Base-by-base conservation (phyloP, 2,329 filamentous ascomycete species). In the Metarhizium humberi region DNA sequence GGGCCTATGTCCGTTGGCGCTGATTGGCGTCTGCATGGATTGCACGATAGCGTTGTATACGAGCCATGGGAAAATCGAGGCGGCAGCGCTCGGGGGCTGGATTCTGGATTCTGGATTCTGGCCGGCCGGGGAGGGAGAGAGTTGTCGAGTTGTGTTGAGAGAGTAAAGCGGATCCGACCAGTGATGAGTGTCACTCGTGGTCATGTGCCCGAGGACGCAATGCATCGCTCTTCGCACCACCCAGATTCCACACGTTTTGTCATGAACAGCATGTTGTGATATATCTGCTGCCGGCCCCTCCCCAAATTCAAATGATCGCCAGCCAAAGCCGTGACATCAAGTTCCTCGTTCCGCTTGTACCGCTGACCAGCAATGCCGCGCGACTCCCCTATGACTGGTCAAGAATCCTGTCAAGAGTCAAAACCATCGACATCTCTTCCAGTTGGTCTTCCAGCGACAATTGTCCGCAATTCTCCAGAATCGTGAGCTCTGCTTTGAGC, bases 381-480 rank as follows among this genome's bases (percentile, higher is more conserved):
- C 16, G 6, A 45, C 7, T 45, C 42, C 5, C 18, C 3, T 45
- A 25, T 20, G n/a, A 45, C n/a, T 20, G 6, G n/a, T 45, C n/a
- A 45, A 45, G 16, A 45, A 45, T 11, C n/a, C 18, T 16, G n/a
- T 45, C 42, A 11, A 45, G 18, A 6, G n/a, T 45, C 42, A 11
- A 45, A 10, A 6, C 18, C n/a, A 3, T 25, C 42, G 42, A 7
- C 4, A 20, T 20, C 3, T 25, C 8, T 2, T 10, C 11, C n/a
- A 16, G 42, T 45, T 68, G 62, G 56, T 69, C 32, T 11, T 40
- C 38, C 14, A 36, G 60, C 8, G 65, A 66, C 30, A 70, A 71
- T 38, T 69, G 3, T 34, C 32, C 32, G 10, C 66, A 0, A 25
- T 64, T 55, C 6, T 69, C 56, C 11, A 69, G 16, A 18, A 70